These are phyloP conservation scores for Eustoma russellianum DNA, from an alignment of 257 asterid genomes.

Conservation along the genomic window DNA sequence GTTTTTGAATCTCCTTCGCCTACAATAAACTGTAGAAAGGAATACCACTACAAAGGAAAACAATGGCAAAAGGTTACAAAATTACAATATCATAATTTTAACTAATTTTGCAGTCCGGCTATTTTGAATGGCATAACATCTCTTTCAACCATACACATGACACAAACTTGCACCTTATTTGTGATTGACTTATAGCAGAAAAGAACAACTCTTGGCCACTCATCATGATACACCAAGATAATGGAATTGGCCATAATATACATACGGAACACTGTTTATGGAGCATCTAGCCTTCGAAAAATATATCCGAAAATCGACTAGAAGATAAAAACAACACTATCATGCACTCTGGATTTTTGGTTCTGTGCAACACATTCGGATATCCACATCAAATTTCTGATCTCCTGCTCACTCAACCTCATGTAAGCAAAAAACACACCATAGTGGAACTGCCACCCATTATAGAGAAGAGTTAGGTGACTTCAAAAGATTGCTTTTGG, in stretches of 20 bases:
- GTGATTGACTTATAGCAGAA: too few species aligned
- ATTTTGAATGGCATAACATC: slow-evolving; percentile 2
- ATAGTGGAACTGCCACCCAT: slow-evolving; percentile 91
- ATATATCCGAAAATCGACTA: slow-evolving; percentile 15
- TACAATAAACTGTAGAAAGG: too few species aligned
- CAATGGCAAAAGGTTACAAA: too few species aligned
- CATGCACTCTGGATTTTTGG: slow-evolving; percentile 91
- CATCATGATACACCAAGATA: neutral
- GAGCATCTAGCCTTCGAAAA: neutral
- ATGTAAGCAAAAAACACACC: slow-evolving; percentile 86
- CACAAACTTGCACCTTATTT: too few species aligned
- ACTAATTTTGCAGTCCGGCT: too few species aligned
- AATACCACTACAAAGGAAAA: too few species aligned
- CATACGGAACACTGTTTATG: neutral
- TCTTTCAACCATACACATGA: neutral
- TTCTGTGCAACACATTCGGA: slow-evolving; percentile 95
- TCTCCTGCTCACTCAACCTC: slow-evolving; percentile 93
- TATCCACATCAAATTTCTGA: slow-evolving; percentile 96
- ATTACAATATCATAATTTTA: too few species aligned
- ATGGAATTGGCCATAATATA: slow-evolving; percentile 1
- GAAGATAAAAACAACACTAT: slow-evolving; percentile 84
- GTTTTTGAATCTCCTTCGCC: too few species aligned
- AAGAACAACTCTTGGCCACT: too few species aligned
- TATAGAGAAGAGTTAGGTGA: too few species aligned
- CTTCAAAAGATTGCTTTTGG: too few species aligned